Evolutionary conservation across 75 land plant genomes (phyloP), one percentile per base, ranked within the genome.

Genomic region (Cupressus sempervirens): DNA sequence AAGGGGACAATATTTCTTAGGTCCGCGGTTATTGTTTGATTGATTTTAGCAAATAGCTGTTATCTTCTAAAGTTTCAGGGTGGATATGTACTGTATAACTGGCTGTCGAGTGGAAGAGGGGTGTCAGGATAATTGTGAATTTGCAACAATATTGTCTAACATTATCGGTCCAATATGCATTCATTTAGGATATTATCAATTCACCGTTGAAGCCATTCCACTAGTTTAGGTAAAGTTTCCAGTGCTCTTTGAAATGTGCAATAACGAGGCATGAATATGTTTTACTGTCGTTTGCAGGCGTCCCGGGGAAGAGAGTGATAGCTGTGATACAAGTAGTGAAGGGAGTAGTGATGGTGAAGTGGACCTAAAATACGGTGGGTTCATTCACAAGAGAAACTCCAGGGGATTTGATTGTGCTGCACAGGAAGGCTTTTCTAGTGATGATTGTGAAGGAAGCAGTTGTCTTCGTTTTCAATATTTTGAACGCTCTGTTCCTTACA

Each of bases 401-500:
- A 81, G 50, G 14, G 56, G 35, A 52, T 53, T 54, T 82, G 62
- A 53, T 84, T 26, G 12, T 82, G 76, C 46, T 46, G 20, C 75
- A 48, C 88, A 73, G 12, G 94, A 88, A 77, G 93, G 87, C 11
- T 90, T 52, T 82, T 93, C 90, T 68, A 91, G 93, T 86, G 93
- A 93, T 83, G 91, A 93, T 48, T 84, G 90, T 75, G 93, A 93
- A 86, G 53, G 77, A 81, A 81, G 58, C 32, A 86, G 83, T 38
- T 53, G 81, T 76, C 86, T 90, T 8, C 48, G 85, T 0, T 94
- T 90, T 80, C 88, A 93, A 73, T 93, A 88, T 83, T 84, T 93
- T 83, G 96, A 92, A 77, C 87, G 75, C 4, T 90, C 90, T 34
- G 86, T 85, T 35, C 96, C 96, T 29, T 92, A 91, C 53, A 50